A percentile compares a stretch with the other conserved stretches of the same genome.
Evolutionary conservation across 345 rosid genomes (phyloP).

Genomic region (Schrenkiella parvula): DNA sequence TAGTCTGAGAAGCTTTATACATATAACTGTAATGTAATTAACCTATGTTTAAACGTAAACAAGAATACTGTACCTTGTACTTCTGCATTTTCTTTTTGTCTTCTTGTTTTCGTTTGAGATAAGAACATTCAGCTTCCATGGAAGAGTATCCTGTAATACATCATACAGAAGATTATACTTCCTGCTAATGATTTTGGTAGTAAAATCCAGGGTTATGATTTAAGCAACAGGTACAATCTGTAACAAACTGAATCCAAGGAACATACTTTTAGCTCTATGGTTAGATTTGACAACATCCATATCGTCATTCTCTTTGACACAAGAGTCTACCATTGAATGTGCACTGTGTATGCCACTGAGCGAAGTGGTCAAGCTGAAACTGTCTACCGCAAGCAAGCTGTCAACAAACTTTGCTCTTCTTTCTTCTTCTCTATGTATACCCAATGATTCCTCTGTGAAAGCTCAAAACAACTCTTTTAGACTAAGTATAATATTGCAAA

Average conservation of each 20-base stretch:
- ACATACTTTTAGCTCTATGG: slow-evolving; percentile 46
- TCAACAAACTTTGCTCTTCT: slow-evolving; percentile 75
- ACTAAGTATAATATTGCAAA: not conserved
- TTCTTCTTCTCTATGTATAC: slow-evolving; percentile 48
- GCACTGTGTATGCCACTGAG: slow-evolving; percentile 13
- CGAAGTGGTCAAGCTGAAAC: slow-evolving; percentile 30
- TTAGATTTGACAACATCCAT: slow-evolving; percentile 31
- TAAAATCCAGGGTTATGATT: not conserved
- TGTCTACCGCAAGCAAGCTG: slow-evolving; percentile 48
- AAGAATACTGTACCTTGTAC: slow-evolving; percentile 53
- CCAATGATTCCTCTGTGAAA: slow-evolving; percentile 48
- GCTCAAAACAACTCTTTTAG: slow-evolving; percentile 9
- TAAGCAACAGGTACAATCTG: not conserved
- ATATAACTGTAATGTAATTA: too few relatives aligned
- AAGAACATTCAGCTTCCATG: slow-evolving; percentile 48
- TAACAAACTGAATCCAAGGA: not conserved
- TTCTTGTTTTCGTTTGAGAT: slow-evolving; percentile 53
- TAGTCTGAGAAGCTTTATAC: not conserved
- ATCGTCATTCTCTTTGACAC: slow-evolving; percentile 30
- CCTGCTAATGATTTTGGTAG: not conserved
- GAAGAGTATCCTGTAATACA: slow-evolving; percentile 35
- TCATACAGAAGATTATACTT: not conserved
- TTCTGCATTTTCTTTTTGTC: slow-evolving; percentile 47
- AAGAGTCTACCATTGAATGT: slow-evolving; percentile 29
- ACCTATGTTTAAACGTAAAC: not conserved